Conservation (phyloP, 148 eudicot genomes). For the Cornus suecica region DNA sequence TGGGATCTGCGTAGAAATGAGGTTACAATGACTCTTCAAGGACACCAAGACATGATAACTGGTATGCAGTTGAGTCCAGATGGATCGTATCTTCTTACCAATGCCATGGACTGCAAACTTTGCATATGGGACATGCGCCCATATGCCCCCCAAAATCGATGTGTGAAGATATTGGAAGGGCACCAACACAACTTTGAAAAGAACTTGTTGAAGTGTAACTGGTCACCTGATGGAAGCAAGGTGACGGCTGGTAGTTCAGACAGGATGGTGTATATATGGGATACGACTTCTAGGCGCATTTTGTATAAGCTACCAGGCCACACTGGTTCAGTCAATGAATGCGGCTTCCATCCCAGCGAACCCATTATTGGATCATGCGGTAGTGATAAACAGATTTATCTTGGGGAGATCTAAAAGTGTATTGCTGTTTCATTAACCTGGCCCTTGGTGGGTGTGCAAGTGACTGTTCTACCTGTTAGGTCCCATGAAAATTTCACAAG, state of each 20-base stretch:
- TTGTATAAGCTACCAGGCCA: slow-evolving; percentile 95
- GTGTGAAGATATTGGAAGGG: slow-evolving; percentile 89
- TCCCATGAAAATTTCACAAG: neutral
- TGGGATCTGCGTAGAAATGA: slow-evolving; percentile 95
- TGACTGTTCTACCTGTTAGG: neutral
- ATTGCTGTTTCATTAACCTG: neutral
- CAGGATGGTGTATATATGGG: slow-evolving; percentile 95
- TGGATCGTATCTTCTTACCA: slow-evolving; percentile 90
- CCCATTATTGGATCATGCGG: slow-evolving; percentile 91
- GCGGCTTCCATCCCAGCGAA: slow-evolving; percentile 86
- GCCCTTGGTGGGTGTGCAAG: neutral
- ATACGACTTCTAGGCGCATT: slow-evolving; percentile 84
- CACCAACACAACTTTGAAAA: slow-evolving; percentile 95
- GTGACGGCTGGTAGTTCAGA: slow-evolving; percentile 96
- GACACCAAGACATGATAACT: slow-evolving; percentile 90
- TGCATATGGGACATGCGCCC: slow-evolving; percentile 99
- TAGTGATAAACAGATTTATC: slow-evolving; percentile 91
- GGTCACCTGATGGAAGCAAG: slow-evolving; percentile 98
- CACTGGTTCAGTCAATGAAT: slow-evolving; percentile 85
- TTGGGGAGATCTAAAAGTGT: slow-evolving; percentile 71
- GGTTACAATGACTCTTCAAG: slow-evolving; percentile 86
- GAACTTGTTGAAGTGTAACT: slow-evolving; percentile 84
- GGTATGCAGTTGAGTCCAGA: slow-evolving; percentile 94
- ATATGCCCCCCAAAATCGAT: slow-evolving; percentile 92
- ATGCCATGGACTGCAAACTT: slow-evolving; percentile 87